These are phyloP conservation scores for Collybia mongolica DNA, from an alignment of 768 basidiomycete species.

Conservation along the genomic window DNA sequence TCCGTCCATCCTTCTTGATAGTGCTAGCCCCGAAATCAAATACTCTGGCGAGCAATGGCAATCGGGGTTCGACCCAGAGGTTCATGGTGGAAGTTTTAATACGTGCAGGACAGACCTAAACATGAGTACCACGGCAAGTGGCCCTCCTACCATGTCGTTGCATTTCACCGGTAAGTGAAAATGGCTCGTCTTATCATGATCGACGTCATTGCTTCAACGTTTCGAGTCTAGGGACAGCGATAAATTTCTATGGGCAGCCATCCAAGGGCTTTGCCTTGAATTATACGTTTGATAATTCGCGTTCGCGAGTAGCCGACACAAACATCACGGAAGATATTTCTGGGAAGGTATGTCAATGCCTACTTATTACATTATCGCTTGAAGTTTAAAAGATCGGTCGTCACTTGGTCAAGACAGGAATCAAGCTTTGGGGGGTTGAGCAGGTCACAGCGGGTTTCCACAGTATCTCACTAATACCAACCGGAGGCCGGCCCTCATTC, in stretches of 20 bases:
- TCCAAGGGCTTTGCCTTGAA: constrained; percentile 3
- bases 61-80: neutral
- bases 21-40: neutral
- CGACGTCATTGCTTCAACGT: neutral
- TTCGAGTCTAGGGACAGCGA: neutral
- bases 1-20: constrained; percentile 5
- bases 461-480: neutral
- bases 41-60: constrained; percentile 8
- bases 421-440: constrained; percentile 2
- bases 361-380: too few relatives aligned
- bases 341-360: neutral
- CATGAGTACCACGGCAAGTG: neutral
- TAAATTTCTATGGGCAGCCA: constrained; percentile 3
- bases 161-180: neutral
- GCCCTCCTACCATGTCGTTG: neutral
- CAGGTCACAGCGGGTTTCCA: neutral
- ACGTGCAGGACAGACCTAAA: neutral
- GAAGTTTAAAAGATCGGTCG: too few relatives aligned
- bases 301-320: neutral
- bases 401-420: neutral
- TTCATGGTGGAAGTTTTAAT: constrained; percentile 1
- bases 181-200: too few relatives aligned
- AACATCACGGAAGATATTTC: constrained; percentile 2
- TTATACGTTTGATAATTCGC: constrained; percentile 2
- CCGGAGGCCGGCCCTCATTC: constrained; percentile 1